A percentile compares a stretch with the other conserved stretches of the same genome.
phyloP scores from a whole-genome alignment of 768 basidiomycete species.

The Rickenella mellea region DNA sequence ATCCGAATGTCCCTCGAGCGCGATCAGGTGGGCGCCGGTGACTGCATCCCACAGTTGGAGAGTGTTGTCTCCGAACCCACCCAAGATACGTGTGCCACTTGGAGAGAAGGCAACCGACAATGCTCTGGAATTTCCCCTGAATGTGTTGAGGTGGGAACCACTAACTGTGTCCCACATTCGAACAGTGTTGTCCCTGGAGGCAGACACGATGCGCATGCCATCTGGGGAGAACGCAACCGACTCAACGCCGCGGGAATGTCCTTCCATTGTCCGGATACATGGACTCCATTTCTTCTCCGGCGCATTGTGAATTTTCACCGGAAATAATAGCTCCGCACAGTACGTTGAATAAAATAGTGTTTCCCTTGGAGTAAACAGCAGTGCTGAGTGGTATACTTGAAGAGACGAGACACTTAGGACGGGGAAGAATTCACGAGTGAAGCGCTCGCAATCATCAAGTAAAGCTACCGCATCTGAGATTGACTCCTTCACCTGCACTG shows the following conservation, averaged over 20 bases:
- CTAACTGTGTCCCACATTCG: no score
- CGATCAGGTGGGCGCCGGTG: no score
- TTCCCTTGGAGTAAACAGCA: conserved; percentile 1
- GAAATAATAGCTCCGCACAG: not conserved
- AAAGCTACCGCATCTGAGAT: no score
- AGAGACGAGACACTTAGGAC: conserved; percentile 8
- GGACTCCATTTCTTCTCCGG: not conserved
- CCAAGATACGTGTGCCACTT: not conserved
- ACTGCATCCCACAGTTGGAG: conserved; percentile 1
- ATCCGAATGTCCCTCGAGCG: conserved; percentile 6
- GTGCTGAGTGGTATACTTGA: conserved; percentile 8
- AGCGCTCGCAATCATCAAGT: conserved; percentile 5
- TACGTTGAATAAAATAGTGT: not conserved
- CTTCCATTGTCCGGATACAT: not conserved
- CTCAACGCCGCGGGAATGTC: no score
- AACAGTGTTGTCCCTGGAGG: no score
- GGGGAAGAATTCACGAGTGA: conserved; percentile 6
- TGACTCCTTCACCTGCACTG: no score
- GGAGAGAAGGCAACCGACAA: not conserved
- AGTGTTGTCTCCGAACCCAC: conserved; percentile 2
- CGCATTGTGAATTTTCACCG: not conserved
- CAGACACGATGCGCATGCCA: no score
- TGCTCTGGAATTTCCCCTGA: not conserved
- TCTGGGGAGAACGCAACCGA: no score
- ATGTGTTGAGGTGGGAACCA: no score